Percentiles rank a stretch among this genome's conserved stretches.
These are phyloP conservation scores for Lomentospora prolificans DNA, from an alignment of 2,329 filamentous ascomycete genomes.

Conservation along the genomic window DNA sequence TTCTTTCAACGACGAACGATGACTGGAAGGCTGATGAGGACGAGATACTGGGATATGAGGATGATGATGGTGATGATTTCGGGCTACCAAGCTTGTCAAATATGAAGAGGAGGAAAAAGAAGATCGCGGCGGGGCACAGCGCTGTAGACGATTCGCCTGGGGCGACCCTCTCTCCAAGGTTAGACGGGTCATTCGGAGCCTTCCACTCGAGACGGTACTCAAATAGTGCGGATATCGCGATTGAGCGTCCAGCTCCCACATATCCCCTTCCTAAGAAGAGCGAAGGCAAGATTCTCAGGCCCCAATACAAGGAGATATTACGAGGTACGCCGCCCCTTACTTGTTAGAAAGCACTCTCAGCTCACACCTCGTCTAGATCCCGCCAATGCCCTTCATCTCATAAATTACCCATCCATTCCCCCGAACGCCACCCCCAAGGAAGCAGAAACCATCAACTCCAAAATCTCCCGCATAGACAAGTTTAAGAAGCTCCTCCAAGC, in stretches of 20 bases:
- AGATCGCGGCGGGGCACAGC: conserved; percentile 34
- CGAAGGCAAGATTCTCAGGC: conserved; percentile 89
- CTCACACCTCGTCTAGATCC: conserved; percentile 42
- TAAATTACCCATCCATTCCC: conserved; percentile 71
- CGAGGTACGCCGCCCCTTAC: conserved; percentile 36
- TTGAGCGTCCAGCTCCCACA: conserved; percentile 70
- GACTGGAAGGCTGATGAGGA: conserved; percentile 73
- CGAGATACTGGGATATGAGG: conserved; percentile 65
- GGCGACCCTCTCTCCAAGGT: not conserved
- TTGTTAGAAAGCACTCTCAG: not conserved
- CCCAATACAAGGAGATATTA: conserved; percentile 95
- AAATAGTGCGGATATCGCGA: conserved; percentile 88
- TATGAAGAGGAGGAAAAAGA: conserved; percentile 65
- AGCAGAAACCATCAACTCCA: conserved; percentile 72
- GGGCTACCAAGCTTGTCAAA: conserved; percentile 86
- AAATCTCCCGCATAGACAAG: conserved; percentile 92
- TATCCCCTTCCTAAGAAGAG: conserved; percentile 85
- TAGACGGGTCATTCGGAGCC: conserved; percentile 19
- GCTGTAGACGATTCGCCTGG: conserved; percentile 13
- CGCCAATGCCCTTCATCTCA: conserved; percentile 88
- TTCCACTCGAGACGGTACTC: conserved; percentile 51
- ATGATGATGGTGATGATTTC: conserved; percentile 91
- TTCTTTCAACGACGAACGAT: conserved; percentile 71
- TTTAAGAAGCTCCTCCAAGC: conserved; percentile 94
- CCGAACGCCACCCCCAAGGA: conserved; percentile 71